Evolutionary conservation across 2,329 filamentous ascomycete genomes (phyloP), one percentile per base, ranked within the genome.

Genomic region (Fusarium ambrosium): DNA sequence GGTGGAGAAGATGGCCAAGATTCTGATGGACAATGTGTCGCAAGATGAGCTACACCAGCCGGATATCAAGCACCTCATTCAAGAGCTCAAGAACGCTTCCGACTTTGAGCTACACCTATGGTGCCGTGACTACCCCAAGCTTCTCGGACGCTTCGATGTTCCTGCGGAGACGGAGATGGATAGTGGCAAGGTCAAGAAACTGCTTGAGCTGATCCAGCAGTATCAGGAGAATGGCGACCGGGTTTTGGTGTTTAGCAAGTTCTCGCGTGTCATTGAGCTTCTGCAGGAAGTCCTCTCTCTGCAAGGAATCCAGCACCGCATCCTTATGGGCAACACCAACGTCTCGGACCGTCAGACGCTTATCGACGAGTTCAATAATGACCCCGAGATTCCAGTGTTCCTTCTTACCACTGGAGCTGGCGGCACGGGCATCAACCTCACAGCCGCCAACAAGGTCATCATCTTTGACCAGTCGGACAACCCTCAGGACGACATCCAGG

Each of bases 381-480:
- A 97, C 79, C 84, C 88, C 1, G 87, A 89, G 3, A 97, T 98
- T 62, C 93, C 95, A 0, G 95, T 97, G 1, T 99, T 99, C 83
- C 89, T 99, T 74, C 89, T 99, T 7, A 97, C 94, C 1, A 99
- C 97, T 0, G 96, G 95, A 70, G 95, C 96, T 0, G 97, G 97
- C 62, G 97, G 97, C n/a, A 97, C 96, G 0, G 97, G 97, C 45
- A 97, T 99, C 85, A 99, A 99, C 83, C 85, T 99, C 64, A 97
- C 96, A 9, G 94, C 93, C 39, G 97, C 97, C 6, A 98, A 98
- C 86, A 98, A 98, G 84, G 96, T 99, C 77, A 91, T 99, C 83
- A 97, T 99, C 79, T 98, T 98, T 81, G 97, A 99, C 83, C 93
- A 94, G 73, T 94, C 92, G n/a, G 98, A 98, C 85, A 99, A 99